Evolutionary conservation across 805 yeast genomes (phyloP), one percentile per base, ranked within the genome.

Genomic region (Kodamaea nitidulidarum): DNA sequence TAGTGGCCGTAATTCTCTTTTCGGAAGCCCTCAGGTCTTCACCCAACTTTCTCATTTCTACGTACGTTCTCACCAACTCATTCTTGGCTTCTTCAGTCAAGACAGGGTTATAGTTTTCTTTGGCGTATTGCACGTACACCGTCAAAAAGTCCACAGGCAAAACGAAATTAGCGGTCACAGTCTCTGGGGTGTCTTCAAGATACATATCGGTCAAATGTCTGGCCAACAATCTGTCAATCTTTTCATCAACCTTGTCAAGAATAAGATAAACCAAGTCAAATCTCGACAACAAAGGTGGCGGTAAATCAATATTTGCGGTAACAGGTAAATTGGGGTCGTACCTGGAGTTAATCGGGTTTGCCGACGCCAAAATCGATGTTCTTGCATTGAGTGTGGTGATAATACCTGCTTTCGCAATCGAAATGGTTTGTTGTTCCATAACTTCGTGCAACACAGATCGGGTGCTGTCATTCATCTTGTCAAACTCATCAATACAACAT

Each of bases 401-500:
- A 55, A 93, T 93, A 44, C 98, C 98, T 1, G 98, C 98, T 56
- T 93, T 93, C 22, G 98, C 98, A 55, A 93, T 88, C 7, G 97
- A 88, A 32, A 93, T 93, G 1, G 98, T 93, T 62, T 93, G 98
- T 60, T 93, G 98, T 67, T 93, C 98, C 98, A 93, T 93, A 8
- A 93, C 98, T 71, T 93, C 98, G 60, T 93, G 98, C 39, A 93
- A 69, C 8, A 93, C 98, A 7, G 96, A 88, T 54, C 98, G 72
- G 0, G 98, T 91, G 2, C 95, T 67, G 50, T 93, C 98, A 39
- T 84, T 77, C 98, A 93, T 93, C 64, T 93, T 93, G 66, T 93
- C 98, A 57, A 91, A 93, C 70, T 93, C 98, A 70, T 93, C 98
- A 58, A 93, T 93, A 65, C 98, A 93, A 68, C 98, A 93, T 31